These are phyloP conservation scores for Sistotremastrum niveocremeum DNA, from an alignment of 768 basidiomycete genomes.

Conservation along the genomic window DNA sequence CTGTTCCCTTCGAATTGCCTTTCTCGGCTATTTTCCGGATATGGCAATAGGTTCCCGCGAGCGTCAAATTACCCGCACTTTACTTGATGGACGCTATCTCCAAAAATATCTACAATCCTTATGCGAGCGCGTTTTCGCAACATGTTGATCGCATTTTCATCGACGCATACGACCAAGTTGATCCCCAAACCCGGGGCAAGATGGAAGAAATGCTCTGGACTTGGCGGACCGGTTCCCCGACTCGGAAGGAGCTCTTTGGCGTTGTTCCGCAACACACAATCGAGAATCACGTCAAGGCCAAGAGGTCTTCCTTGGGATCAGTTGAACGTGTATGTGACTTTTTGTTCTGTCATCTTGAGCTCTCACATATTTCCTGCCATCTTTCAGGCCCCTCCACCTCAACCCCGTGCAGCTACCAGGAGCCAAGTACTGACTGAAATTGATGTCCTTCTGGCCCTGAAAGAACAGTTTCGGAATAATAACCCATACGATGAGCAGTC, in stretches of 20 bases:
- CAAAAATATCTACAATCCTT: constrained; percentile 91
- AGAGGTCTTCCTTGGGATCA: constrained; percentile 25
- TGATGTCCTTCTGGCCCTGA: constrained; percentile 69
- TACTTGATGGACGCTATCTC: constrained; percentile 95
- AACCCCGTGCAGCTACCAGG: constrained; percentile 42
- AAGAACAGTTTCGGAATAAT: constrained; percentile 55
- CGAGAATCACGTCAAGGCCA: constrained; percentile 74
- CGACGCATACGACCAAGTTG: constrained; percentile 78
- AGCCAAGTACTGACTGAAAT: constrained; percentile 74
- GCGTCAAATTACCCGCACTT: constrained; percentile 86
- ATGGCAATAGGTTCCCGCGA: constrained; percentile 58
- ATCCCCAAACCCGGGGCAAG: constrained; percentile 72
- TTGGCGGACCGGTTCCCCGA: constrained; percentile 81
- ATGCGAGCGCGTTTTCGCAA: constrained; percentile 71
- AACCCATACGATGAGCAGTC: constrained; percentile 62
- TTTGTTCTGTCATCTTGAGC: neutral
- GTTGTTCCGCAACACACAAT: constrained; percentile 65
- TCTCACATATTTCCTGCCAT: constrained; percentile 21
- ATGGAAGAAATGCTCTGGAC: constrained; percentile 98
- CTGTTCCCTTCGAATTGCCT: constrained; percentile 31
- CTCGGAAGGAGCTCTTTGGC: constrained; percentile 76
- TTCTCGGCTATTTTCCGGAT: constrained; percentile 13
- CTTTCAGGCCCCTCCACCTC: constrained; percentile 13
- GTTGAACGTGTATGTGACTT: constrained; percentile 23
- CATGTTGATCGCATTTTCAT: constrained; percentile 78